These are phyloP conservation scores for Colletotrichum noveboracense DNA, from an alignment of 2,329 filamentous ascomycete species.

Conservation along the genomic window DNA sequence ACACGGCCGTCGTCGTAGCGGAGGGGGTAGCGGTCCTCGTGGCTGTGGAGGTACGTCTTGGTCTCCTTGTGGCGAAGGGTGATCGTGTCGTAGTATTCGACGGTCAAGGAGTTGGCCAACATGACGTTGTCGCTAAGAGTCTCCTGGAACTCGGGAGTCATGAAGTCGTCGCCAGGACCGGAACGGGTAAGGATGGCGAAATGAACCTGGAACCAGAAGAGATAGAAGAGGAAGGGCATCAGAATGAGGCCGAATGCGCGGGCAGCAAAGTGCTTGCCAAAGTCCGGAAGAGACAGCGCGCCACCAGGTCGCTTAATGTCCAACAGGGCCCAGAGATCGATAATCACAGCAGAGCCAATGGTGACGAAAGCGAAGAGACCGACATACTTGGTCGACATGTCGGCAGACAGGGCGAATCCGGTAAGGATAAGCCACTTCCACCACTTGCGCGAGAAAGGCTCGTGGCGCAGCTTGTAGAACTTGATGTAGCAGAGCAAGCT, in stretches of 20 bases:
- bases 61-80: slow-evolving; percentile 96
- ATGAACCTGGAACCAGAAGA: slow-evolving; percentile 99
- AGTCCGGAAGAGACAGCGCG: slow-evolving; percentile 78
- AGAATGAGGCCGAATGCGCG: slow-evolving; percentile 86
- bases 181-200: slow-evolving; percentile 88
- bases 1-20: slow-evolving; percentile 97
- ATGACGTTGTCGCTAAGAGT: slow-evolving; percentile 94
- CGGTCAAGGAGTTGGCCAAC: slow-evolving; percentile 82
- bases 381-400: slow-evolving; percentile 98
- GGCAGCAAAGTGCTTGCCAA: slow-evolving; percentile 88
- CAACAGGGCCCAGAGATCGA: slow-evolving; percentile 94
- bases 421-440: slow-evolving; percentile 99
- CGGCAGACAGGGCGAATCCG: slow-evolving; percentile 92
- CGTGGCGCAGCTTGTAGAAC: slow-evolving; percentile 95
- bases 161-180: slow-evolving; percentile 96
- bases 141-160: slow-evolving; percentile 98
- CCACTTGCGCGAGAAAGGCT: slow-evolving; percentile 93
- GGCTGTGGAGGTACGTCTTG: slow-evolving; percentile 94
- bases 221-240: slow-evolving; percentile 95
- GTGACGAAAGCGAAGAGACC: slow-evolving; percentile 97
- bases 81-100: slow-evolving; percentile 90
- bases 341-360: slow-evolving; percentile 89
- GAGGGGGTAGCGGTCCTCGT: slow-evolving; percentile 85
- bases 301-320: slow-evolving; percentile 86
- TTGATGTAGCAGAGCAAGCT: slow-evolving; percentile 94